phyloP scores from a whole-genome alignment of 495 filamentous ascomycete genomes.

The Neurospora sp. region DNA sequence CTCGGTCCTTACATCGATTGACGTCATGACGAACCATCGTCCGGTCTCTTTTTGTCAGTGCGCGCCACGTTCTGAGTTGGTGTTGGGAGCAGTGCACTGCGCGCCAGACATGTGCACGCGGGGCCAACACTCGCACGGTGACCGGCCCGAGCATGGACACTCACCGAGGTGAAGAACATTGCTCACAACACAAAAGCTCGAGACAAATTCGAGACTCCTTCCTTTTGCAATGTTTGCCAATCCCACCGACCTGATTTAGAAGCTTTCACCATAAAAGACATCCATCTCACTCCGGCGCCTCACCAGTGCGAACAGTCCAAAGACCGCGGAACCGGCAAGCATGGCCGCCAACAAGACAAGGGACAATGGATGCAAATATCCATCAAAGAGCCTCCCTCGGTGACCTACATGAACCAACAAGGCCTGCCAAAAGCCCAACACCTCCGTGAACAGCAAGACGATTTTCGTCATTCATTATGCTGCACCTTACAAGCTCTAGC shows the following conservation, averaged over 20 bases:
- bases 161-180: background rate
- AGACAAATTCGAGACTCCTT: background rate
- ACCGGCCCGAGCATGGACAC: background rate
- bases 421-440: background rate
- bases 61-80: background rate
- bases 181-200: background rate
- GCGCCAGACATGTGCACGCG: background rate
- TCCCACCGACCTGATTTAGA: background rate
- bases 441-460: background rate
- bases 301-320: background rate
- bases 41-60: background rate
- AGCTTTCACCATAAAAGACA: background rate
- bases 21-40: background rate
- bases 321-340: background rate
- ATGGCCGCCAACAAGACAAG: background rate
- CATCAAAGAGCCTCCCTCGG: background rate
- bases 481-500: background rate
- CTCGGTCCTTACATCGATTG: background rate
- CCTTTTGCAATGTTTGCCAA: background rate
- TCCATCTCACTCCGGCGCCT: background rate
- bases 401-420: background rate
- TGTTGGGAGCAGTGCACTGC: background rate
- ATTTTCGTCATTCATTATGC: background rate
- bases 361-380: background rate
- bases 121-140: background rate